Evolutionary conservation across 805 yeast species (phyloP), one percentile per base, ranked within the genome.

Genomic region (Myxozyma mucilagina): DNA sequence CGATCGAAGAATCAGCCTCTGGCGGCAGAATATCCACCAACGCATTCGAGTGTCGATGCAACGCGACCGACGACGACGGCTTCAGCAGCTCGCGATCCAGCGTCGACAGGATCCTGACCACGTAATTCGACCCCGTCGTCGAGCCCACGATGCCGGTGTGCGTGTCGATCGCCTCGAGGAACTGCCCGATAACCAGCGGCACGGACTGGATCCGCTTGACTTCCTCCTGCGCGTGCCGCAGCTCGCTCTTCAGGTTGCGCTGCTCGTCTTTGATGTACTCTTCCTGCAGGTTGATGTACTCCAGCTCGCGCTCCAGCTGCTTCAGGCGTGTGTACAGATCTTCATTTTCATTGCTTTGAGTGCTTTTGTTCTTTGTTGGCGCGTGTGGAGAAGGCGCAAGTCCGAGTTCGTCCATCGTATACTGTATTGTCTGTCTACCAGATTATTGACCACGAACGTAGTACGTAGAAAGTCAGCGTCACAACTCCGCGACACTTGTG

Each of bases 41-140:
- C 1, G 99, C 97, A 73, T 96, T 96, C 11, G 98, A 93, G 78
- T 96, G 98, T 74, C 99, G 96, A 75, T 94, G 99, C 67, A 94
- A 81, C 0, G 99, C 99, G 36, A 94, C 99, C 13, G 97, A 89
- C 39, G 96, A 88, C 4, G 97, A 88, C 13, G 98, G 92, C 75
- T 94, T 94, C 72, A 94, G 83, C 67, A 93, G 80, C 76, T 96
- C 99, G 64, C 98, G 83, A 72, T 94, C 99, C 67, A 94, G 81
- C 0, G 99, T 96, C 7, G 97, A 90, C 65, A 94, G 80, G 60
- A 96, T 93, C 71, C 97, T 84, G 42, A 96, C 99, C 36, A 94
- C 98, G 71, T 93, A 94, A 74, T 91, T 94, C 66, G 97, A 91
- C 16, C 99, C 99, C 1, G 99, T 94, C 31, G 99, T 94, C 16